Evolutionary conservation across 192 early-diverging fungal genomes (phyloP).

Genomic region (Coemansia sp.): DNA sequence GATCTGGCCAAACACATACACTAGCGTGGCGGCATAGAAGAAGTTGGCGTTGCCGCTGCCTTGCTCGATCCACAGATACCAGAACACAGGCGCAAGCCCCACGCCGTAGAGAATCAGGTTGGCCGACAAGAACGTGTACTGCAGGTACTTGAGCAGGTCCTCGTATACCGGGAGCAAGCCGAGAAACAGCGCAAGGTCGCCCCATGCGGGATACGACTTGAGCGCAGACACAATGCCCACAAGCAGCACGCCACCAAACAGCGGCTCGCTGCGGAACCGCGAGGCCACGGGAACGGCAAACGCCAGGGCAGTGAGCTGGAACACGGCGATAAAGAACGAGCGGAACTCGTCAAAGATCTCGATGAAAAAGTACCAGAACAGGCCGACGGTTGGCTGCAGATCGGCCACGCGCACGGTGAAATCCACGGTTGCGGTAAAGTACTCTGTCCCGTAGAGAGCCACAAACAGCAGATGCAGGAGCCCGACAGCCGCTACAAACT

Average conservation of each 20-base stretch:
- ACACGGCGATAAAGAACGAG: conserved; percentile 87
- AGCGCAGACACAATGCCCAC: conserved; percentile 79
- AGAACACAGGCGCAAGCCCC: conserved; percentile 84
- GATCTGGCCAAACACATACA: conserved; percentile 86
- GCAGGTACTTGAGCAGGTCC: conserved; percentile 90
- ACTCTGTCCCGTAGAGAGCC: conserved; percentile 16
- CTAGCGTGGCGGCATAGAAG: conserved; percentile 94
- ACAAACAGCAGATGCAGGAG: conserved; percentile 29
- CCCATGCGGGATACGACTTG: conserved; percentile 91
- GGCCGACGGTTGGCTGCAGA: conserved; percentile 92
- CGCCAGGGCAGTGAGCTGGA: conserved; percentile 90
- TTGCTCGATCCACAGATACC: conserved; percentile 93
- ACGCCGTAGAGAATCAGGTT: conserved; percentile 72
- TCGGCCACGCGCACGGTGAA: conserved; percentile 71
- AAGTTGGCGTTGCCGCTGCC: conserved; percentile 98
- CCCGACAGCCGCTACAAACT: conserved; percentile 10
- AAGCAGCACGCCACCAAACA: conserved; percentile 73
- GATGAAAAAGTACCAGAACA: conserved; percentile 99
- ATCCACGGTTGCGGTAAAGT: conserved; percentile 37
- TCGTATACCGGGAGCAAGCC: conserved; percentile 75
- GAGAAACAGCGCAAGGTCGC: conserved; percentile 82
- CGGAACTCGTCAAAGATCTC: conserved; percentile 99
- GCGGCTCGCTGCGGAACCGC: conserved; percentile 69
- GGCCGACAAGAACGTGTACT: conserved; percentile 71
- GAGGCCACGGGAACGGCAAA: conserved; percentile 84